Evolutionary conservation across 371 early-diverging fungal genomes (phyloP).

Genomic region (Mortierella sp.): DNA sequence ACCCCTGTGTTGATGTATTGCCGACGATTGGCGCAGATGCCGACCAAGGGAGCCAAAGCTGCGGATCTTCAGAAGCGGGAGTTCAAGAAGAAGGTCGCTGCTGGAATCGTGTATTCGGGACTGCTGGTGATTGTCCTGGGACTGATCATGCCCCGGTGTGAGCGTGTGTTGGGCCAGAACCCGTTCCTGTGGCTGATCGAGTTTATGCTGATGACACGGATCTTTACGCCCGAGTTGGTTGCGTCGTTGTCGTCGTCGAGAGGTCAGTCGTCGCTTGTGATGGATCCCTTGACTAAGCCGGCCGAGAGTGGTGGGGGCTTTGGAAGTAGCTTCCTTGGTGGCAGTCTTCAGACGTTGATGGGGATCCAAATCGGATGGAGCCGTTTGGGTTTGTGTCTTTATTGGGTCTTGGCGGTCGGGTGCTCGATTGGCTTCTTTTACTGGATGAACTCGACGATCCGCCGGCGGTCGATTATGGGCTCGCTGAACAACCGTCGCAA

Average conservation of each 20-base stretch:
- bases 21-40: conserved; percentile 63
- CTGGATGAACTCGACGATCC: conserved; percentile 59
- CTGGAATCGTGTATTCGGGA: conserved; percentile 41
- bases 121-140: conserved; percentile 35
- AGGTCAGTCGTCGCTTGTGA: neutral
- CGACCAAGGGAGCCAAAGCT: conserved; percentile 59
- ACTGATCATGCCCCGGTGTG: conserved; percentile 50
- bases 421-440: conserved; percentile 72
- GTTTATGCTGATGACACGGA: conserved; percentile 44
- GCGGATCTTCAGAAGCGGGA: conserved; percentile 48
- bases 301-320: neutral
- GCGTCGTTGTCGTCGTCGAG: conserved; percentile 6
- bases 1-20: conserved; percentile 69
- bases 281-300: neutral
- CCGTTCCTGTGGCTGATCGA: conserved; percentile 57
- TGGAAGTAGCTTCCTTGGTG: neutral
- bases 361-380: conserved; percentile 44
- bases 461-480: conserved; percentile 60
- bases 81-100: conserved; percentile 54
- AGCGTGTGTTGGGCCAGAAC: conserved; percentile 50
- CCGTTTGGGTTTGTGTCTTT: conserved; percentile 66
- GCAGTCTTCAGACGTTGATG: conserved; percentile 27
- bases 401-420: conserved; percentile 70
- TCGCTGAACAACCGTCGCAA: conserved; percentile 83
- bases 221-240: conserved; percentile 21